Base-by-base conservation (phyloP, 2,329 filamentous ascomycete genomes). In the Nothophoma quercina region DNA sequence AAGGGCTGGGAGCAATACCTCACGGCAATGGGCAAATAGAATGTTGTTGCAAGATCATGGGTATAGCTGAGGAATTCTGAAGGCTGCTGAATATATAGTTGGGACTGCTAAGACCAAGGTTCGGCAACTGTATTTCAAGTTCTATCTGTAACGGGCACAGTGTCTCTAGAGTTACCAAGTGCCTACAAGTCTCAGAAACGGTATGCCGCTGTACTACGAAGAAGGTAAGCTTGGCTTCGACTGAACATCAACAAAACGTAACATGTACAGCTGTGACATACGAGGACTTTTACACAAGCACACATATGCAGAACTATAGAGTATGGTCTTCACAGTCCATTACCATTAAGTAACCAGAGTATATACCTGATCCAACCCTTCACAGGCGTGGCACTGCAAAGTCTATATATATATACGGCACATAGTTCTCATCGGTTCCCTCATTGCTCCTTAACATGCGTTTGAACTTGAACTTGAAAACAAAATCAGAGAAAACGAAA, bases 1-100 rank as follows among this genome's bases (percentile, higher is more conserved):
- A 73, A 82, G 32, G 86, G 86, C 0, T 84, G 80, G 68, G 74
- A 83, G 59, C 75, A 73, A 34, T 88, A 88, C 69, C 67, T 85
- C 28, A 63, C 65, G 52, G 48, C 55, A 1, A 75, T 75, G 73
- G 68, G 68, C 1, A 74, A 73, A 51, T 72, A 66, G 56, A 30
- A 12, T 21, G 9, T 25, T 18, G 23, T 9, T 2, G 25, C 6
- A 26, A 26, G 12, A 12, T 7, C 25, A 26, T 25, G 21, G 28
- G 7, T 12, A 8, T 7, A 42, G 12, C 21, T 2, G 8, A 15
- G 4, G 29, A 12, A 1, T 22, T 1, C 7, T 9, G 13, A 26
- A 13, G 21, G 19, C 15, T 19, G 13, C 21, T 16, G 18, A 7
- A 18, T 7, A 15, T 25, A n/a, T n/a, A n/a, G n/a, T n/a, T n/a